Evolutionary conservation across 2,329 filamentous ascomycete species (phyloP).

Genomic region (Colletotrichum theobromicola): DNA sequence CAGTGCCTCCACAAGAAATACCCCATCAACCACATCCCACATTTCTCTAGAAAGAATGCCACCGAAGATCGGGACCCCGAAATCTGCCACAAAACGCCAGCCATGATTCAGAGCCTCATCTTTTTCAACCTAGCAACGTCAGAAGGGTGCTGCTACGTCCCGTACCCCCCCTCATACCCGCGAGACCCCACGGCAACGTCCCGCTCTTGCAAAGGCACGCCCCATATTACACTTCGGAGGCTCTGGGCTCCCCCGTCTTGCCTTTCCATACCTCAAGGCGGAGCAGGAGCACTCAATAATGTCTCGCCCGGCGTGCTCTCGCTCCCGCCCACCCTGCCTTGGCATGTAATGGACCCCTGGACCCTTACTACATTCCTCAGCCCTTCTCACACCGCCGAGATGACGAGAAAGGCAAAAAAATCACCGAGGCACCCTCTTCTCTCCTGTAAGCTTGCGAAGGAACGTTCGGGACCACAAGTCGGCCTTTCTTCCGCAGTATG

Average conservation of each 20-base stretch:
- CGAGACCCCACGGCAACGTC: not conserved
- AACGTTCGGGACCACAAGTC: not conserved
- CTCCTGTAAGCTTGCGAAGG: not conserved
- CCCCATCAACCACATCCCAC: not conserved
- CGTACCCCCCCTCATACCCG: not conserved
- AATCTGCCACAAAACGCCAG: not conserved
- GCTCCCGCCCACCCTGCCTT: not conserved
- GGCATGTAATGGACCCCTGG: not conserved
- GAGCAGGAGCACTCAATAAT: not conserved
- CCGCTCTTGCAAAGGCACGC: not conserved
- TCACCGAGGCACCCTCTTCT: not conserved
- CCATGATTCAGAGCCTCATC: not conserved
- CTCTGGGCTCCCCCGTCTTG: not conserved
- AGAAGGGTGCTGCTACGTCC: not conserved
- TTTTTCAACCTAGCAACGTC: not conserved
- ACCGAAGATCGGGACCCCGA: not conserved
- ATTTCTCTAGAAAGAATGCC: not conserved
- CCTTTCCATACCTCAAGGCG: not conserved
- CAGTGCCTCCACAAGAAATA: not conserved
- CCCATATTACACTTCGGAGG: not conserved
- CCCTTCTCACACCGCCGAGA: not conserved
- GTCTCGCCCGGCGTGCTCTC: not conserved
- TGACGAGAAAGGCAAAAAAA: too few relatives aligned
- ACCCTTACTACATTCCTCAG: not conserved
- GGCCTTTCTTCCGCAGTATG: not conserved